phyloP scores from a whole-genome alignment of 2,329 filamentous ascomycete species.

The Setomelanomma holmii region DNA sequence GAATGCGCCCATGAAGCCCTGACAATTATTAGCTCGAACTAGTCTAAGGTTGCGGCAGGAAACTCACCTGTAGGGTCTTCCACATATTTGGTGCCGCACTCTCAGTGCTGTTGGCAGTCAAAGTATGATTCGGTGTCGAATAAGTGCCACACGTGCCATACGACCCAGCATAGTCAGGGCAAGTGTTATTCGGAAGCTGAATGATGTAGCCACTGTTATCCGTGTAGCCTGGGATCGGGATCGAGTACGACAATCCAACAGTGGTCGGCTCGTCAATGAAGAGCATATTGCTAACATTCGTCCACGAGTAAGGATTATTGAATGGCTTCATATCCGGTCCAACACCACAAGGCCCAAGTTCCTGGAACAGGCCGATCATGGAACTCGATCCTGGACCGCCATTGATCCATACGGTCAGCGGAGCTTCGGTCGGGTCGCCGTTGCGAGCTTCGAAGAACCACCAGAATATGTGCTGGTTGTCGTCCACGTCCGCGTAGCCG shows the following conservation, averaged over 20 bases:
- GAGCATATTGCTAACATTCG: conserved; percentile 70
- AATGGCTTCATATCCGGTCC: conserved; percentile 56
- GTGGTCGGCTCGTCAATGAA: conserved; percentile 73
- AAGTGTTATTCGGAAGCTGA: conserved; percentile 55
- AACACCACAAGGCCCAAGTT: conserved; percentile 62
- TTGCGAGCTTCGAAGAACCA: conserved; percentile 64
- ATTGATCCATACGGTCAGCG: conserved; percentile 66
- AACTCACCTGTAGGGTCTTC: conserved; percentile 61
- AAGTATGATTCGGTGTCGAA: conserved; percentile 57
- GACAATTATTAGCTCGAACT: not conserved
- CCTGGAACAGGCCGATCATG: conserved; percentile 63
- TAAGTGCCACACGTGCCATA: conserved; percentile 62
- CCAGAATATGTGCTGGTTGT: conserved; percentile 63
- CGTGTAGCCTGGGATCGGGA: conserved; percentile 52
- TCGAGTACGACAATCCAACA: conserved; percentile 65
- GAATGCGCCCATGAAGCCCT: conserved; percentile 67
- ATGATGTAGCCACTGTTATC: conserved; percentile 49
- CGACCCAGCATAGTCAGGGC: conserved; percentile 57
- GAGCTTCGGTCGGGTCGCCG: conserved; percentile 58
- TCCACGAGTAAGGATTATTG: conserved; percentile 70
- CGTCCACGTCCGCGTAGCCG: conserved; percentile 62
- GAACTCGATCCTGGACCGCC: conserved; percentile 65
- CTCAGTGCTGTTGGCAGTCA: conserved; percentile 61
- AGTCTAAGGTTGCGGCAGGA: not conserved
- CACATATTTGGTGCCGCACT: conserved; percentile 66